Evolutionary conservation across 345 rosid genomes (phyloP), one percentile per base, ranked within the genome.

Genomic region (Populus euphratica): DNA sequence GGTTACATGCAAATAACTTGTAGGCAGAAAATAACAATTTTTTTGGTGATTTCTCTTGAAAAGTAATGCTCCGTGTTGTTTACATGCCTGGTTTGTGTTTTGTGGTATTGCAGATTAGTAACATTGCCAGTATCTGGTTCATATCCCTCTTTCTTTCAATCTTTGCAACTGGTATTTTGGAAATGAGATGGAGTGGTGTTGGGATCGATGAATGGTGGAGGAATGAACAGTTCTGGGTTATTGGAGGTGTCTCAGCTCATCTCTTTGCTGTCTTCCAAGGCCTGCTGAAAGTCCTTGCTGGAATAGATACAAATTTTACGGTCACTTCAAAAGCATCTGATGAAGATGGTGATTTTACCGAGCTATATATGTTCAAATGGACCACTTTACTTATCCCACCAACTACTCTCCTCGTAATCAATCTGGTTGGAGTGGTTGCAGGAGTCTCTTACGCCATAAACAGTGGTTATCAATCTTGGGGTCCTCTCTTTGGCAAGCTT

Each of bases 181-280:
- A 87, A 73, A 85, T 83, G 90, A 81, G 83, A 76, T 85, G 90
- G 90, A 82, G 88, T 47, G 82, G 86, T 7, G 82, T 83, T 38
- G 76, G 85, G 35, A 83, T 87, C 2, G 85, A 85, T 13, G 90
- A 85, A 59, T 84, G 88, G 88, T 87, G 90, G 90, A 84, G 87
- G 72, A 84, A 79, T 23, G 86, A 85, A 69, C 90, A 87, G 78
- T 84, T 87, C 67, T 85, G 87, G 86, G 84, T 85, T 14, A 87
- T 85, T 23, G 86, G 84, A 23, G 83, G 85, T 1, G 85, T 85
- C 74, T 87, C 87, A 17, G 84, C 88, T 20, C 85, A 87, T 59
- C 73, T 83, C 12, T 83, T 85, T 41, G 90, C 90, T 6, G 78
- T 83, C 68, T 79, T 83, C 76, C 88, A 83, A 25, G 86, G 88